Percentiles rank a stretch among this genome's conserved stretches.
Conservation (phyloP, 208 protist species). For the Phytomonas sp. region DNA sequence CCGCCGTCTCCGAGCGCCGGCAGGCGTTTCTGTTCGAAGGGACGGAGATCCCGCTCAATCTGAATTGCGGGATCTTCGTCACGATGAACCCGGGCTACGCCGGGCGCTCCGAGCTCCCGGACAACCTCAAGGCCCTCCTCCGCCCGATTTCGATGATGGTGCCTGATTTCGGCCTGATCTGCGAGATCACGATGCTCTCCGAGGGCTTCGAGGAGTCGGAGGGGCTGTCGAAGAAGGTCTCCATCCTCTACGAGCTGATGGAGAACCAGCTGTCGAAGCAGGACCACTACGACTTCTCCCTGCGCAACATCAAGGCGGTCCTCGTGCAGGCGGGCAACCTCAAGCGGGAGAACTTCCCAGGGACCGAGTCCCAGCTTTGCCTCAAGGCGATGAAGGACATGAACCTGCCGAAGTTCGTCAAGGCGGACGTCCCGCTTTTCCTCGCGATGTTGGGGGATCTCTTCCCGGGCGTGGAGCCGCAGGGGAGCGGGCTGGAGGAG, state of each 20-base stretch:
- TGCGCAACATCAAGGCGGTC: slow-evolving; percentile 97
- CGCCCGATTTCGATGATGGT: slow-evolving; percentile 98
- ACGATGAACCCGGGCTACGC: slow-evolving; percentile 99
- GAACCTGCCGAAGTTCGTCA: slow-evolving; percentile 97
- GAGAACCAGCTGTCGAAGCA: slow-evolving; percentile 97
- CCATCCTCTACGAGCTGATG: slow-evolving; percentile 95
- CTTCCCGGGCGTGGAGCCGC: slow-evolving; percentile 91
- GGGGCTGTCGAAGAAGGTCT: slow-evolving; percentile 93
- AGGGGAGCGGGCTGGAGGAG: slow-evolving; percentile 60
- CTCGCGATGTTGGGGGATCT: slow-evolving; percentile 92
- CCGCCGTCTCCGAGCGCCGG: slow-evolving; percentile 71
- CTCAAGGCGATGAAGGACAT: slow-evolving; percentile 95
- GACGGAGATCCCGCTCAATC: slow-evolving; percentile 92
- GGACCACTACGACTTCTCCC: slow-evolving; percentile 97
- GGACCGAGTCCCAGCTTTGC: slow-evolving; percentile 93
- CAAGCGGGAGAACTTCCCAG: slow-evolving; percentile 87
- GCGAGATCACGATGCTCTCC: slow-evolving; percentile 96
- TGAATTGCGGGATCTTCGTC: slow-evolving; percentile 96
- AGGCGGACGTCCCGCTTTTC: slow-evolving; percentile 95
- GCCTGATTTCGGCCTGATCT: slow-evolving; percentile 96
- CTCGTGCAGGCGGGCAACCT: slow-evolving; percentile 93
- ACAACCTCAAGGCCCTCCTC: slow-evolving; percentile 97
- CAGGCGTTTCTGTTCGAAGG: slow-evolving; percentile 91
- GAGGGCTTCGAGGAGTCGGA: slow-evolving; percentile 95
- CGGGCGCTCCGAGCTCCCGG: slow-evolving; percentile 96